Base-by-base conservation (phyloP, 1,284 basidiomycete species). In the Tylopilus orsonianus region DNA sequence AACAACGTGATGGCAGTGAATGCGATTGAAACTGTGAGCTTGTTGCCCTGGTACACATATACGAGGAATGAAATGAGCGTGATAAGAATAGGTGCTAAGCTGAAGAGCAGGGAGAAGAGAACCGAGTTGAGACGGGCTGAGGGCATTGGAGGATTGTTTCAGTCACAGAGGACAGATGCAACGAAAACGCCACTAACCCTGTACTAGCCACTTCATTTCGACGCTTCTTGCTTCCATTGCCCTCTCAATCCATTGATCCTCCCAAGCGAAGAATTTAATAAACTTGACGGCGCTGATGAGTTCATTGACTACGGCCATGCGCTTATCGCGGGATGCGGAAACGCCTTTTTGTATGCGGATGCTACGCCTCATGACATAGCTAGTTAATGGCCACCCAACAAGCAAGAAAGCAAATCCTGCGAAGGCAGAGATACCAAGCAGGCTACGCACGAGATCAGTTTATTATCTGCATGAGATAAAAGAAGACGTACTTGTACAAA, bases 261-360 rank as follows among this genome's bases (percentile, higher is more conserved):
- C 87, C 88, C 88, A 90, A 4, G 87, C 87, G 53, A 90, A 90
- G 70, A 91, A 89, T 59, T 93, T 93, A 73, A 93, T 87, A 61
- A 93, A 90, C 60, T 89, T 90, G 52, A 85, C 82, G 4, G 85
- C 83, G 27, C 81, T 73, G 46, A 95, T 87, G 14, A 97, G 74
- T 67, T 97, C 94, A 50, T 87, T 94, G 58, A 97, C 69, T 14
- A 92, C 85, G 0, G 76, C 79, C 81, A 97, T 94, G 2, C 94
- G 79, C 61, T 84, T 85, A 62, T 97, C 94, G 8, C 90, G 75
- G 0, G 91, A 83, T 9, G 80, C 76, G 35, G 87, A 71, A 20
- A 90, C 66, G 8, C 83, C 83, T 64, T 88, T 89, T 52, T 87
- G 82, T 49, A 94, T 91, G 43, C 81, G 68, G 26, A 84, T 73